These are phyloP conservation scores for Fusarium sororula DNA, from an alignment of 2,329 filamentous ascomycete species.

Conservation along the genomic window DNA sequence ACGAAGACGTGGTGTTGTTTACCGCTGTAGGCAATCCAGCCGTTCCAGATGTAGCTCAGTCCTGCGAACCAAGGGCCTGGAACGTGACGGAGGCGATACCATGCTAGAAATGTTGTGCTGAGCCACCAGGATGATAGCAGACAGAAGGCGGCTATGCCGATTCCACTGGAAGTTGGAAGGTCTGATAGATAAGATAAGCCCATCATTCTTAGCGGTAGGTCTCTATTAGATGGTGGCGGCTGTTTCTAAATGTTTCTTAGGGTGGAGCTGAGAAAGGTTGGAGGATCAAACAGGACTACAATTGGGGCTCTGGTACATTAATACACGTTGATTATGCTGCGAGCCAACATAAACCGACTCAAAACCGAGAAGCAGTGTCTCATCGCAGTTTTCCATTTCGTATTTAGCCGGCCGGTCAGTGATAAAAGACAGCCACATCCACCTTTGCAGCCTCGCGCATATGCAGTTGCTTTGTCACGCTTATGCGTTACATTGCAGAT, in stretches of 20 bases:
- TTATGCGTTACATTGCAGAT: not conserved
- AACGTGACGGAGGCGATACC: not conserved
- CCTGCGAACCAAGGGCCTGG: not conserved
- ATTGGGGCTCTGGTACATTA: rapidly evolving
- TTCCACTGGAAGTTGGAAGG: rapidly evolving
- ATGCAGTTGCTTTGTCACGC: not conserved
- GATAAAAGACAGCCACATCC: rapidly evolving
- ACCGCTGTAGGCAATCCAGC: not conserved
- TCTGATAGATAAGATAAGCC: rapidly evolving
- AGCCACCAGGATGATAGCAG: not conserved
- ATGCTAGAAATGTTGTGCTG: not conserved
- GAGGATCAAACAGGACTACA: rapidly evolving
- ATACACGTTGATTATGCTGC: rapidly evolving
- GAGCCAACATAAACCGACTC: rapidly evolving
- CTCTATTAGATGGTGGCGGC: rapidly evolving
- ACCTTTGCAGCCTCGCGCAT: not conserved
- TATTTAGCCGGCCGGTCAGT: not conserved
- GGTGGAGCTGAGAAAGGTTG: no score
- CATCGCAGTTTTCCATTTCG: rapidly evolving
- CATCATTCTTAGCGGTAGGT: not conserved
- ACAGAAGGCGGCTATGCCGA: rapidly evolving
- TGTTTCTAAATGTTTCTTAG: rapidly evolving
- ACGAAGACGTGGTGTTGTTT: not conserved
- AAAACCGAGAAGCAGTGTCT: rapidly evolving
- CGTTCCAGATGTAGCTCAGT: slow-evolving; percentile 3